phyloP scores from a whole-genome alignment of 2,329 filamentous ascomycete species.

The Aspergillus viridinutans region DNA sequence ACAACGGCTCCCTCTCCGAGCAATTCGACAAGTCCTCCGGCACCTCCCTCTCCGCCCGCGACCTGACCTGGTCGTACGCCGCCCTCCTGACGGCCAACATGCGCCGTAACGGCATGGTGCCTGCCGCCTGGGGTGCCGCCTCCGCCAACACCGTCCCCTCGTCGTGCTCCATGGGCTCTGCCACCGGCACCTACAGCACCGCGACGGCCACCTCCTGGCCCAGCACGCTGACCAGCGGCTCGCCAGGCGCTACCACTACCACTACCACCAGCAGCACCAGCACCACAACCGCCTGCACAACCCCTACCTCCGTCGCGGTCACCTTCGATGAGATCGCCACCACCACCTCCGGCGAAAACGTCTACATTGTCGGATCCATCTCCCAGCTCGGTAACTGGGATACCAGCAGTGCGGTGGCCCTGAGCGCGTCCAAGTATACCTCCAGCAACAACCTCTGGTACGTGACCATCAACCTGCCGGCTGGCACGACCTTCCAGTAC shows the following conservation, averaged over 20 bases:
- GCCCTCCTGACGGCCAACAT: constrained; percentile 36
- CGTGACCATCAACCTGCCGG: constrained; percentile 50
- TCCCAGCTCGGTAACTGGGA: constrained; percentile 62
- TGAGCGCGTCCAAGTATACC: constrained; percentile 60
- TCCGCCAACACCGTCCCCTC: constrained; percentile 29
- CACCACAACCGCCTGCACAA: constrained; percentile 14
- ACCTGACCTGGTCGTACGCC: constrained; percentile 46
- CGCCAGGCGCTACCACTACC: constrained; percentile 5
- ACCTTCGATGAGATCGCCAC: constrained; percentile 58
- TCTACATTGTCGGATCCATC: constrained; percentile 62
- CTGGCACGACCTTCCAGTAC: constrained; percentile 58
- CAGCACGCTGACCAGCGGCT: constrained; percentile 19
- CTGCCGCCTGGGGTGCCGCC: constrained; percentile 32
- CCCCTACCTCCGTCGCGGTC: constrained; percentile 50
- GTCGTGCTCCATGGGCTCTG: constrained; percentile 27
- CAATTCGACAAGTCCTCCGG: constrained; percentile 38
- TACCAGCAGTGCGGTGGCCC: constrained; percentile 48
- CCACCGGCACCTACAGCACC: constrained; percentile 30
- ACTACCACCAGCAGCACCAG: constrained; percentile 1
- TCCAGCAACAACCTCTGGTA: constrained; percentile 59
- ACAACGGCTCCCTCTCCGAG: constrained; percentile 36
- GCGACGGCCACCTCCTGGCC: constrained; percentile 33
- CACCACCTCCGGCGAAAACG: constrained; percentile 59
- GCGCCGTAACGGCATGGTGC: constrained; percentile 30
- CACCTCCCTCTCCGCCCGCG: constrained; percentile 33